Evolutionary conservation across 345 rosid species (phyloP).

Genomic region (Lumnitzera racemosa): DNA sequence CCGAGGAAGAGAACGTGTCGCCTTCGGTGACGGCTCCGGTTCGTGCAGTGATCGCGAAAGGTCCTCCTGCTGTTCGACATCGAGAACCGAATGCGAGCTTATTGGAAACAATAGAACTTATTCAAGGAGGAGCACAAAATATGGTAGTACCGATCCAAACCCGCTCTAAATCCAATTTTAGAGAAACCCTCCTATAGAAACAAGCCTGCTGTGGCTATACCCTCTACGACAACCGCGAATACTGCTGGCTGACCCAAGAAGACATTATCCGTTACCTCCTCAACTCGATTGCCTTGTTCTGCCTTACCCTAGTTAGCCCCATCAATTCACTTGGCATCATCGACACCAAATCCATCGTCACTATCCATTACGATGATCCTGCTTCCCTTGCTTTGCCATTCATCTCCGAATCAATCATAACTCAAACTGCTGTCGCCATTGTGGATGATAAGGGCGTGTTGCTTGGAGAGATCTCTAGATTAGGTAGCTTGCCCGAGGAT

Average conservation of each 20-base stretch:
- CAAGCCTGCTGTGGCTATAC: slow-evolving; percentile 13
- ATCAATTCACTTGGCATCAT: slow-evolving; percentile 44
- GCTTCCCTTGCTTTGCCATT: slow-evolving; percentile 31
- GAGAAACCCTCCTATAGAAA: slow-evolving; percentile 26
- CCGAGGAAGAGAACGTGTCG: slow-evolving; percentile 37
- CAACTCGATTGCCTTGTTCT: slow-evolving; percentile 38
- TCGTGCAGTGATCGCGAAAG: slow-evolving; percentile 25
- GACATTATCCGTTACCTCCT: slow-evolving; percentile 52
- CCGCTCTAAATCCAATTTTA: neutral
- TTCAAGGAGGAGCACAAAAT: slow-evolving; percentile 51
- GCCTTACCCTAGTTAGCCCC: slow-evolving; percentile 26
- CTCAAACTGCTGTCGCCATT: slow-evolving; percentile 44
- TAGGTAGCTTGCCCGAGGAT: too few relatives aligned
- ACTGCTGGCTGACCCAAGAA: slow-evolving; percentile 63
- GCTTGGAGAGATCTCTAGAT: too few relatives aligned
- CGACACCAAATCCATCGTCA: slow-evolving; percentile 17
- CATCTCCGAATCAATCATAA: slow-evolving; percentile 26
- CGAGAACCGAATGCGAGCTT: slow-evolving; percentile 50
- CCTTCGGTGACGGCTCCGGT: slow-evolving; percentile 26
- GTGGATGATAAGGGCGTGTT: too few relatives aligned
- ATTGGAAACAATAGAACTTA: slow-evolving; percentile 43
- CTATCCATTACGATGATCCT: slow-evolving; percentile 38
- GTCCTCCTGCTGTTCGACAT: slow-evolving; percentile 29
- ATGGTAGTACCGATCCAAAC: slow-evolving; percentile 38
- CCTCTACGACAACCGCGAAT: slow-evolving; percentile 35